Conservation (phyloP, 116 monocot genomes). For the Cymodocea nodosa region DNA sequence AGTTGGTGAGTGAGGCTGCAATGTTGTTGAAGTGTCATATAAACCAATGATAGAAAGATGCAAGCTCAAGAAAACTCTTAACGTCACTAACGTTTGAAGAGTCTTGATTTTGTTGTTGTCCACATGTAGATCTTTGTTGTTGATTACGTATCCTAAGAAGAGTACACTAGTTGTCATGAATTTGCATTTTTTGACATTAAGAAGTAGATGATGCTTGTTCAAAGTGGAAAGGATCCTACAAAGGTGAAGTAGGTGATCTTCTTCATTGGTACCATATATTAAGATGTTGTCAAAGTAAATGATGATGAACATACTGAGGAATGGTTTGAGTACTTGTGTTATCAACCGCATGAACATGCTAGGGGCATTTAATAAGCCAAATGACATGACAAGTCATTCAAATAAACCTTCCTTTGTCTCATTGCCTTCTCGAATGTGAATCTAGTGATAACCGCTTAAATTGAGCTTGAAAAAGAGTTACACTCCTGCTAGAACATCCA, state of each 20-base stretch:
- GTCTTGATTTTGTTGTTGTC: neutral
- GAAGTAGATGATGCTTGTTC: neutral
- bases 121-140: neutral
- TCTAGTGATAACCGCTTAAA: conserved; percentile 6
- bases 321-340: conserved; percentile 1
- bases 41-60: too few species aligned
- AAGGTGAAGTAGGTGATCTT: neutral
- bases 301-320: neutral
- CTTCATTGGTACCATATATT: neutral
- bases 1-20: neutral
- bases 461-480: neutral
- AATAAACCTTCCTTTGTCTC: conserved; percentile 6
- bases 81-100: neutral
- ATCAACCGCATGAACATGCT: conserved; percentile 6
- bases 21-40: neutral
- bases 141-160: conserved; percentile 1
- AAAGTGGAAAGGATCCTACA: neutral
- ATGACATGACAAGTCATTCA: conserved; percentile 8
- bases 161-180: neutral
- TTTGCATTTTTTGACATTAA: neutral
- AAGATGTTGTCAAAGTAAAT: conserved; percentile 7
- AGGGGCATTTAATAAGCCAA: conserved; percentile 4
- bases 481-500: neutral
- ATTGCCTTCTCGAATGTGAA: neutral
- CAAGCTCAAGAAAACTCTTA: too few species aligned